Conservation (phyloP, 257 asterid genomes). For the Petunia secreta region DNA sequence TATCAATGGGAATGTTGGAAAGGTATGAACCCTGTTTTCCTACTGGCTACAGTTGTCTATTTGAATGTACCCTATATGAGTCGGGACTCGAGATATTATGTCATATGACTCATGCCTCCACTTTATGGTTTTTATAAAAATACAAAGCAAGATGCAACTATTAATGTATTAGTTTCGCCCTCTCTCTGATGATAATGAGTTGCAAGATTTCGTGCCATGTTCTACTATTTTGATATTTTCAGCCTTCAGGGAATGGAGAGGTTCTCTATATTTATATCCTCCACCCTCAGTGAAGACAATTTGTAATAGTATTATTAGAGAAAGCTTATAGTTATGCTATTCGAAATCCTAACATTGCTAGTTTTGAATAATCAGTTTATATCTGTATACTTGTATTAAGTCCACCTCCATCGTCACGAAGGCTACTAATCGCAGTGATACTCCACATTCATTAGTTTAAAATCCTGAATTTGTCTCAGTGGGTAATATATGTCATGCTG, state of each 20-base stretch:
- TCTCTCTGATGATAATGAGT: background rate
- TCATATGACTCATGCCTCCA: background rate
- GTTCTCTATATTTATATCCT: background rate
- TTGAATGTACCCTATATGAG: too few relatives aligned
- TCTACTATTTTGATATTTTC: background rate
- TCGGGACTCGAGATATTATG: background rate
- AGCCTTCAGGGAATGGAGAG: background rate
- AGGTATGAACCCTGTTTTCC: constrained; percentile 27
- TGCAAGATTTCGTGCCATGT: background rate
- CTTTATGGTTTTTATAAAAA: background rate
- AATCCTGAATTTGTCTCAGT: background rate
- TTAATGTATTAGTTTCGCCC: background rate
- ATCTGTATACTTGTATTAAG: too few relatives aligned
- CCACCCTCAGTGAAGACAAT: background rate
- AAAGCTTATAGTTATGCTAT: background rate
- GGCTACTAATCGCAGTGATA: background rate
- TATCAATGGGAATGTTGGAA: constrained; percentile 40
- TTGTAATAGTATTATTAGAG: background rate
- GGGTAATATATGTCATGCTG: background rate
- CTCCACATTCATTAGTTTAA: background rate
- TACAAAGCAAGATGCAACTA: background rate
- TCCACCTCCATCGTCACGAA: too few relatives aligned
- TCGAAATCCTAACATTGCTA: too few relatives aligned
- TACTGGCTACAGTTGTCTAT: background rate
- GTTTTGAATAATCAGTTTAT: too few relatives aligned